These are phyloP conservation scores for Globisporangium acanthophoron DNA, from an alignment of 352 stramenopile genomes.

Conservation along the genomic window DNA sequence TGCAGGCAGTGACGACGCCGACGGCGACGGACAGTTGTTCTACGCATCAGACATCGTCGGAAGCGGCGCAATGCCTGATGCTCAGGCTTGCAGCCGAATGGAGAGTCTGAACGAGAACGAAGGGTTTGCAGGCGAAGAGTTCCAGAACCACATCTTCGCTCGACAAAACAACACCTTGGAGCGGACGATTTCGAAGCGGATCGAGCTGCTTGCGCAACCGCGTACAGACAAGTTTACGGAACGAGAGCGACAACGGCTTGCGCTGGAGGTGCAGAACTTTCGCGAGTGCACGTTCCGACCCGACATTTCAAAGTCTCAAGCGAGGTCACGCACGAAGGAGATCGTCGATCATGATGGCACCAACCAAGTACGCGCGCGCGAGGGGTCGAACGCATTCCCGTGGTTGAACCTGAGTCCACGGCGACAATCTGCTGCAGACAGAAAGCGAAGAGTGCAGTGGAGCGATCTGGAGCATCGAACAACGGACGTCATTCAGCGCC, in stretches of 20 bases:
- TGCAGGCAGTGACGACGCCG: no score
- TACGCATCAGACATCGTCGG: conserved; percentile 45
- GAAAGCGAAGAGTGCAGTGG: conserved; percentile 4
- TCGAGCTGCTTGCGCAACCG: conserved; percentile 46
- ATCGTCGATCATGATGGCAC: not conserved
- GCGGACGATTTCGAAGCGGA: conserved; percentile 16
- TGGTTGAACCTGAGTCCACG: conserved; percentile 62
- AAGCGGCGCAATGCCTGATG: conserved; percentile 5
- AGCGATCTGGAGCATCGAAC: conserved; percentile 3
- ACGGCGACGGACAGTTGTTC: conserved; percentile 31
- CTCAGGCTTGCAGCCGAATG: no score
- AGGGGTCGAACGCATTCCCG: conserved; percentile 24
- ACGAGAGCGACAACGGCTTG: conserved; percentile 54
- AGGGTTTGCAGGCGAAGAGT: not conserved
- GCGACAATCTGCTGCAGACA: conserved; percentile 13
- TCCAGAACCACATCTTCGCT: not conserved
- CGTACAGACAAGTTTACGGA: conserved; percentile 51
- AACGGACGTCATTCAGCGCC: conserved; percentile 39
- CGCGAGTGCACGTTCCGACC: conserved; percentile 70
- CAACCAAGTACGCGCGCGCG: not conserved
- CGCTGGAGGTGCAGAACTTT: conserved; percentile 50
- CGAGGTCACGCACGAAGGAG: no score
- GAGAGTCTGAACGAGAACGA: conserved; percentile 16
- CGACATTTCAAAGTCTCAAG: conserved; percentile 26
- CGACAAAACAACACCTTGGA: not conserved